These are phyloP conservation scores for Niveomyces coronatus DNA, from an alignment of 2,329 filamentous ascomycete species.

Conservation along the genomic window DNA sequence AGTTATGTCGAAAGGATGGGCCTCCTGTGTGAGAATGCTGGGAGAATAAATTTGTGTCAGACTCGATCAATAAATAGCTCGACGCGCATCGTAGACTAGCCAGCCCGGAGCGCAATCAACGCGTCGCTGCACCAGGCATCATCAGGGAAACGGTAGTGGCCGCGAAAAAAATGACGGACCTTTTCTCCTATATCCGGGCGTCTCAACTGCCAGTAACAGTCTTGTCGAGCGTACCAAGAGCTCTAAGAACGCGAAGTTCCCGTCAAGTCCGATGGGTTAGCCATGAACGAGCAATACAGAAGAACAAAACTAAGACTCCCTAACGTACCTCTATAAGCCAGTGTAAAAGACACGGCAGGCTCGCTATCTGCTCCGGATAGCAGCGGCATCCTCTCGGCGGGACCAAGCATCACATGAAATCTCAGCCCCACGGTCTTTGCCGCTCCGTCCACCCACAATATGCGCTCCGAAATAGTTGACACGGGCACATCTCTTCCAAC, in stretches of 20 bases:
- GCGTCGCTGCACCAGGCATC: too few relatives aligned
- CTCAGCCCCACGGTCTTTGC: constrained; percentile 54
- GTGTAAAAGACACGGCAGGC: constrained; percentile 54
- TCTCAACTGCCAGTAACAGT: constrained; percentile 7
- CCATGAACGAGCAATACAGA: background rate
- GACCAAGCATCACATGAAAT: constrained; percentile 42
- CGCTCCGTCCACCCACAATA: constrained; percentile 59
- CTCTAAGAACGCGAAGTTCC: too few relatives aligned
- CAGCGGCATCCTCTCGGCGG: constrained; percentile 37
- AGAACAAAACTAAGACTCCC: constrained; percentile 19
- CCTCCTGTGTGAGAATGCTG: too few relatives aligned
- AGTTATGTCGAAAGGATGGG: too few relatives aligned
- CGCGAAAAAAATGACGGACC: constrained; percentile 5
- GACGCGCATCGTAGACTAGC: too few relatives aligned
- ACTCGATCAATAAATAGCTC: too few relatives aligned
- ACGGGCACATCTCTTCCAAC: constrained; percentile 8
- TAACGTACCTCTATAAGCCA: constrained; percentile 71
- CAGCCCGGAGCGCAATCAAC: too few relatives aligned
- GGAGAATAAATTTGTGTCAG: too few relatives aligned
- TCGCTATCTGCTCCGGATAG: constrained; percentile 51
- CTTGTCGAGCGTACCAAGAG: constrained; percentile 5
- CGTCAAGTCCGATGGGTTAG: too few relatives aligned
- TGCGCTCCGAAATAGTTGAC: constrained; percentile 19
- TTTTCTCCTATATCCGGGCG: constrained; percentile 1
- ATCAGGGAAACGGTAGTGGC: background rate